Base-by-base conservation (phyloP, 257 asterid species). In the Nicotiana noctiflora region DNA sequence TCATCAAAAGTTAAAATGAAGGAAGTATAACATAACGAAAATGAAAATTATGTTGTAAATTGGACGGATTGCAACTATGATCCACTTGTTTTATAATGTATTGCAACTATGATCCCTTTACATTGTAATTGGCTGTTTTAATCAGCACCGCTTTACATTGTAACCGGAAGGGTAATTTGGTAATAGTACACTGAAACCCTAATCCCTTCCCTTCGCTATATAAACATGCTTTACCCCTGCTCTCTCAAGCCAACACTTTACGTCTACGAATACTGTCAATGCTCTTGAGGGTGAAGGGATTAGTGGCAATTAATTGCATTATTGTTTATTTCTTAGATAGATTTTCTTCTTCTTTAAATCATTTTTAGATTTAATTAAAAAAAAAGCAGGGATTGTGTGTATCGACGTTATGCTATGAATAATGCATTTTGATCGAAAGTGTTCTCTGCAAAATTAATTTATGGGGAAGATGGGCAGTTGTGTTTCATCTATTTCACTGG, bases 391-490 rank as follows among this genome's bases (percentile, higher is more conserved):
- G 83, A 82, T 83, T 93, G 75, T 95, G 99, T 89, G 78, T 87
- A 44, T 68, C 83, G 65, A 84, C 81, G 34, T 46, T 80, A 89
- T 84, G 92, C 88, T 1, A 63, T 60, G 59, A 27, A 23, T 23
- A 81, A 67, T 89, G 93, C 93, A 56, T 89, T 79, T 53, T 84
- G 91, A 56, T 82, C 90, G 91, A 89, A 89, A 89, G 91, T 80
- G 37, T 84, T 86, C 86, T 83, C 90, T 86, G 91, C 90, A 2
- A 89, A 17, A 89, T 40, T n/a, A 15, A 77, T n/a, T 63, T 63
- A 61, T 72, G 83, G 82, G 79, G 89, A 86, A 86, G 87, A 81
- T 89, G 93, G 93, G 93, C 93, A 88, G 91, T 88, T 89, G 93
- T 76, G 53, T 85, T 88, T 85, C 89, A 83, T 23, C 57, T 53